A percentile compares a stretch with the other conserved stretches of the same genome.
phyloP scores from a whole-genome alignment of 768 basidiomycete species.

The Lyophyllum semitale region DNA sequence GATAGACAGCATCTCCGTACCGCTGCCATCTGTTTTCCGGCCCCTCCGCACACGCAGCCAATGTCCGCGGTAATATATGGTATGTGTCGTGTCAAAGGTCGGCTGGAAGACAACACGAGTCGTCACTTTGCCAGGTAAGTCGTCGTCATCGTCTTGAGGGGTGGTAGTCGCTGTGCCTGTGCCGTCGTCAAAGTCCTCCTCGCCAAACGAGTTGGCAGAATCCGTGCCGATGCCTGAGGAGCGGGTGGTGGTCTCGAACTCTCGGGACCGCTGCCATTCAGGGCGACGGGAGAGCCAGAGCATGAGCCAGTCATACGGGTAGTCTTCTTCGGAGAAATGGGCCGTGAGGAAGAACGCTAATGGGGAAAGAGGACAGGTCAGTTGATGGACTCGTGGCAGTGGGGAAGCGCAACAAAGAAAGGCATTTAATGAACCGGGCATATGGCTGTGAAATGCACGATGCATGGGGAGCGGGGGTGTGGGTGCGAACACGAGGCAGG shows the following conservation, averaged over 20 bases:
- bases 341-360: slow-evolving; percentile 87
- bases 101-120: slow-evolving; percentile 89
- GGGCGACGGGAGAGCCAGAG: slow-evolving; percentile 83
- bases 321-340: slow-evolving; percentile 88
- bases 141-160: slow-evolving; percentile 36
- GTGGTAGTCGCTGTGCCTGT: slow-evolving; percentile 17
- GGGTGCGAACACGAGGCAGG: slow-evolving; percentile 1
- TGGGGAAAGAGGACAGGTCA: slow-evolving; percentile 21
- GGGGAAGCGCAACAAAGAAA: slow-evolving; percentile 17
- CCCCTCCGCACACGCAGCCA: slow-evolving; percentile 78
- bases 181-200: slow-evolving; percentile 49
- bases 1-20: slow-evolving; percentile 76
- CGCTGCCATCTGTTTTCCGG: slow-evolving; percentile 67
- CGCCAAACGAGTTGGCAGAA: slow-evolving; percentile 57
- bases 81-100: slow-evolving; percentile 85
- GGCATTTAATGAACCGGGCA: slow-evolving; percentile 12
- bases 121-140: slow-evolving; percentile 62
- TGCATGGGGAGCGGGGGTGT: background rate
- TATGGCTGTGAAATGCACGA: background rate
- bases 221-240: slow-evolving; percentile 63
- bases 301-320: slow-evolving; percentile 91
- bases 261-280: slow-evolving; percentile 87
- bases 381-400: slow-evolving; percentile 24
- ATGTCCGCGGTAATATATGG: slow-evolving; percentile 83
- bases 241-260: slow-evolving; percentile 87